Base-by-base conservation (phyloP, 1,284 basidiomycete genomes). In the Meripilus lineatus region DNA sequence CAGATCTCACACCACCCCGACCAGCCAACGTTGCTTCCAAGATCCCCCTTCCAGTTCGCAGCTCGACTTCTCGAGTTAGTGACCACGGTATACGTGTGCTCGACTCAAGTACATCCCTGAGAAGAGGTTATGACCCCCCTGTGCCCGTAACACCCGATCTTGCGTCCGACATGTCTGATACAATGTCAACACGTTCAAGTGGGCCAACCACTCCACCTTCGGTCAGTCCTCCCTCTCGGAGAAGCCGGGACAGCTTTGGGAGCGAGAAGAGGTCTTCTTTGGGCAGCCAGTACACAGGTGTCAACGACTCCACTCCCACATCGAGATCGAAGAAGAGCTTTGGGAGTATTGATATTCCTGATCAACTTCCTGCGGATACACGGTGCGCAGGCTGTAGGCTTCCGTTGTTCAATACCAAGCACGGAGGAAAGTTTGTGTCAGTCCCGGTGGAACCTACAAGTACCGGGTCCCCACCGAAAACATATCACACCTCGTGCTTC, bases 401-500 rank as follows among this genome's bases (percentile, higher is more conserved):
- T 17, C 67, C 72, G 5, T 65, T 89, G 35, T 82, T 86, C 56
- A 72, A 70, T 30, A 65, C 71, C 4, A 69, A 68, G 25, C 70
- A 72, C 46, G 71, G 71, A 6, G 75, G 79, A 28, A 71, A 70
- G 46, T 89, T 80, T 59, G 76, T 88, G 22, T 84, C 81, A 2
- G 75, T 87, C 28, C 83, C 84, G 6, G 74, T 73, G 47, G 74
- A 78, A 38, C 65, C 61, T 20, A 58, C 58, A 49, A 69, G 54
- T 58, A 64, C 44, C 50, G 68, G 62, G 18, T 64, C 63, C 22
- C 66, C 70, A 32, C 70, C 71, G 24, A 74, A 74, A 58, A 71
- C 72, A 20, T 90, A 84, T 55, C 87, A 90, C 50, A 70, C 74
- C 2, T 71, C 77, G 32, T 90, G 87, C 57, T 89, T 90, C 62